Evolutionary conservation across 2,329 filamentous ascomycete species (phyloP).

Genomic region (Claviceps purpurea): DNA sequence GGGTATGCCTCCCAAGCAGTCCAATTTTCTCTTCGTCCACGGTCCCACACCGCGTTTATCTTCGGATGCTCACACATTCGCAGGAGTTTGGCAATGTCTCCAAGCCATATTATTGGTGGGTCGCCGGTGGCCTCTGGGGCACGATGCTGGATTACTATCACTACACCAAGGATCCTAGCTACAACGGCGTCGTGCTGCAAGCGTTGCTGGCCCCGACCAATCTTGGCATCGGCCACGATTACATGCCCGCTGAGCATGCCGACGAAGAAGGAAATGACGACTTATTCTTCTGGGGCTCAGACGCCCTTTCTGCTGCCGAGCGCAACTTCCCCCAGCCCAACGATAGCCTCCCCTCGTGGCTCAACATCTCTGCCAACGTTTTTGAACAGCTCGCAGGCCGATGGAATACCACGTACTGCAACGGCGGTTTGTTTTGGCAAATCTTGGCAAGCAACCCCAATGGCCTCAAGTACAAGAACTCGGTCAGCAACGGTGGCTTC

Average conservation of each 20-base stretch:
- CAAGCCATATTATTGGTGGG: slow-evolving; percentile 57
- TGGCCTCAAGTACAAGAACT: slow-evolving; percentile 74
- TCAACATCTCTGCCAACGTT: slow-evolving; percentile 53
- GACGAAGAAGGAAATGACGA: slow-evolving; percentile 62
- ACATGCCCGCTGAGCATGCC: slow-evolving; percentile 41
- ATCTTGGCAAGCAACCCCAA: slow-evolving; percentile 61
- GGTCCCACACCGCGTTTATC: not conserved
- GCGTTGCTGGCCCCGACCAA: slow-evolving; percentile 43
- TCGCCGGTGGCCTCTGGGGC: slow-evolving; percentile 52
- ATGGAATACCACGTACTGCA: slow-evolving; percentile 56
- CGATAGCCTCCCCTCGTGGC: slow-evolving; percentile 45
- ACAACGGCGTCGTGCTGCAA: slow-evolving; percentile 45
- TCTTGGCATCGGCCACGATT: slow-evolving; percentile 43
- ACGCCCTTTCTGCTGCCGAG: slow-evolving; percentile 55
- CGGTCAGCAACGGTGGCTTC: slow-evolving; percentile 68
- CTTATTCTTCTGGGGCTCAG: slow-evolving; percentile 60
- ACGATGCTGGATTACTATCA: slow-evolving; percentile 57
- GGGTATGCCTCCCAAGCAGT: slow-evolving; percentile 16
- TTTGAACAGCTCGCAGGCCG: slow-evolving; percentile 58
- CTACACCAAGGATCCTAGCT: slow-evolving; percentile 47
- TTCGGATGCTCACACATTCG: not conserved
- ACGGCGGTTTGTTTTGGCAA: slow-evolving; percentile 69
- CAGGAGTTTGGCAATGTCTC: slow-evolving; percentile 49
- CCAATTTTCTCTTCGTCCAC: not conserved
- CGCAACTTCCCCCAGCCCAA: slow-evolving; percentile 51